Evolutionary conservation across 352 stramenopile species (phyloP).

Genomic region (Phytophthora brassicae): DNA sequence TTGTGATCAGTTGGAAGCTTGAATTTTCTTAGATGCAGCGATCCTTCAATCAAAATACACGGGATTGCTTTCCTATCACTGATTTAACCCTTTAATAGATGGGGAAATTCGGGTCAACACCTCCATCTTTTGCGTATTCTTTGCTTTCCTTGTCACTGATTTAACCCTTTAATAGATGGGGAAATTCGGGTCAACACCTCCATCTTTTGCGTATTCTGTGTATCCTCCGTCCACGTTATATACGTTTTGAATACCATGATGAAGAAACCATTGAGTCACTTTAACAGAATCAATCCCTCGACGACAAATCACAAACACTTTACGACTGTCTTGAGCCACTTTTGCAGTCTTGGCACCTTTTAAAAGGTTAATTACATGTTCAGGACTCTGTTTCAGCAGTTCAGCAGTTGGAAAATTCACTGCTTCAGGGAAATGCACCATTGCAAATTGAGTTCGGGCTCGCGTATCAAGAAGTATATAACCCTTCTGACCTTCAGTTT

Average conservation of each 20-base stretch:
- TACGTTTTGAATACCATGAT: slow-evolving; percentile 40
- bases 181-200: slow-evolving; percentile 49
- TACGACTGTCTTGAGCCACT: too few species aligned
- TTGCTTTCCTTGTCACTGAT: too few species aligned
- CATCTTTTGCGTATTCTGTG: slow-evolving; percentile 50
- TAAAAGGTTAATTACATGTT: slow-evolving; percentile 19
- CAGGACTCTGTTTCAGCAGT: slow-evolving; percentile 38
- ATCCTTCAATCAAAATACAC: slow-evolving; percentile 31
- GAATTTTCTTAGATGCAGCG: slow-evolving; percentile 21
- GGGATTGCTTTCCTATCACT: slow-evolving; percentile 11
- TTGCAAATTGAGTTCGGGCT: slow-evolving; percentile 59
- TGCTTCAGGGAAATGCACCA: slow-evolving; percentile 74
- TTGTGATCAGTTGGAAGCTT: slow-evolving; percentile 6
- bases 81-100: slow-evolving; percentile 87
- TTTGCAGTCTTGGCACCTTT: slow-evolving; percentile 12
- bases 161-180: slow-evolving; percentile 84
- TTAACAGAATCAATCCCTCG: slow-evolving; percentile 72
- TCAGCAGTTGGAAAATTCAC: slow-evolving; percentile 62
- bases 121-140: slow-evolving; percentile 43
- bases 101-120: slow-evolving; percentile 56
- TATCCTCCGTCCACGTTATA: slow-evolving; percentile 78
- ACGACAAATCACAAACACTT: slow-evolving; percentile 71
- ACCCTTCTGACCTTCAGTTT: background rate
- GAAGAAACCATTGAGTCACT: slow-evolving; percentile 60
- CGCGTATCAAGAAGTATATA: slow-evolving; percentile 74